Conservation (phyloP, 768 basidiomycete genomes). For the Naganishia antarctica region DNA sequence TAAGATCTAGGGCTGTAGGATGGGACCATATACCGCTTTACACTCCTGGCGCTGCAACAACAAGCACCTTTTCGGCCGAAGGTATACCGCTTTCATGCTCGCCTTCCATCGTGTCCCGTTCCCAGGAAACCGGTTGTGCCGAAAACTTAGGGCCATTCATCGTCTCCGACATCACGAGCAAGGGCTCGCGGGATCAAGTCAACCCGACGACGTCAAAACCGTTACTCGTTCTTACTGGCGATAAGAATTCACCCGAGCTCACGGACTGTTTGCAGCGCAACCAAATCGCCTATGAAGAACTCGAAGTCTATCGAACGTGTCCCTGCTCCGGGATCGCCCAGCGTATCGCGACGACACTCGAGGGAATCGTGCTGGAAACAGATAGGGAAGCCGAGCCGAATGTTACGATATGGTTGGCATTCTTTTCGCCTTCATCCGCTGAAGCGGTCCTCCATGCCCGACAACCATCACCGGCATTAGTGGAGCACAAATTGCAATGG, state of each 20-base stretch:
- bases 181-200: neutral
- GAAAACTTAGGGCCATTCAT: slow-evolving; percentile 9
- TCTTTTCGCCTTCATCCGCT: slow-evolving; percentile 18
- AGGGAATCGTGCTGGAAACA: neutral
- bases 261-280: neutral
- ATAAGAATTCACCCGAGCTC: slow-evolving; percentile 12
- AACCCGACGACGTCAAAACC: neutral
- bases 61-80: neutral
- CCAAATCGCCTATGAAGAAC: neutral
- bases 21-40: slow-evolving; percentile 11
- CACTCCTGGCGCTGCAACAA: slow-evolving; percentile 1
- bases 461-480: neutral
- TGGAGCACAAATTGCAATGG: neutral
- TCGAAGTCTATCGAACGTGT: slow-evolving; percentile 6
- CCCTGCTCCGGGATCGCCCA: neutral
- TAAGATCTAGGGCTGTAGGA: neutral
- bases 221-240: slow-evolving; percentile 5
- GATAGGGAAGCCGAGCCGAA: neutral
- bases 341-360: neutral
- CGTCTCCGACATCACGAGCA: neutral
- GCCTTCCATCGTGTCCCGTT: slow-evolving; percentile 1
- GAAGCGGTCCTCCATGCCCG: slow-evolving; percentile 4
- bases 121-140: slow-evolving; percentile 7
- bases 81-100: neutral
- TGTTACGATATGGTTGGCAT: slow-evolving; percentile 2